A percentile compares a stretch with the other conserved stretches of the same genome.
phyloP scores from a whole-genome alignment of 768 basidiomycete genomes.

The Kondoa malvinella region DNA sequence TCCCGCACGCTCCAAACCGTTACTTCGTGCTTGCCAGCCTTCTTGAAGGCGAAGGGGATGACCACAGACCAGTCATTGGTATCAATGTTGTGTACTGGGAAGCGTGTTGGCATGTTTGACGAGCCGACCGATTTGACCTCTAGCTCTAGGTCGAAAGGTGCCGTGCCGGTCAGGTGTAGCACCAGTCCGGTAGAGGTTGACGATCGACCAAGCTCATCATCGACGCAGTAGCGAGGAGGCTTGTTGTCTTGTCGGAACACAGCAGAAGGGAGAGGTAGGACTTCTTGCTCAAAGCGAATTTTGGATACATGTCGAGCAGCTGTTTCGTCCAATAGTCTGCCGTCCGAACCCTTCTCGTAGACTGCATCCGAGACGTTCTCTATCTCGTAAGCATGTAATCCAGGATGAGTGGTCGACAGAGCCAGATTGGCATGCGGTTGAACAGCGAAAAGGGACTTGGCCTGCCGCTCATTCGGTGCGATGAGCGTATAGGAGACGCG shows the following conservation, averaged over 20 bases:
- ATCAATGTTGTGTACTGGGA: conserved; percentile 39
- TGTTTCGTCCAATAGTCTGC: conserved; percentile 12
- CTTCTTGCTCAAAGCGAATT: conserved; percentile 25
- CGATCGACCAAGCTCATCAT: conserved; percentile 18
- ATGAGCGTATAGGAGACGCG: conserved; percentile 18
- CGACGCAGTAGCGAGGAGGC: conserved; percentile 24
- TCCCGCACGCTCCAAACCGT: conserved; percentile 63
- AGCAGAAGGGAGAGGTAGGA: conserved; percentile 22
- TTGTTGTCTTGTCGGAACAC: conserved; percentile 12
- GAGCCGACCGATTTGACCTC: conserved; percentile 55
- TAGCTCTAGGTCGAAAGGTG: conserved; percentile 66
- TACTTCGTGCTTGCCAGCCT: conserved; percentile 65
- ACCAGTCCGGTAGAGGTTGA: conserved; percentile 37
- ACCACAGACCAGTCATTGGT: conserved; percentile 50
- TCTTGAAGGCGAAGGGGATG: conserved; percentile 53
- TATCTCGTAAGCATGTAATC: conserved; percentile 23
- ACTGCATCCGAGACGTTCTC: conserved; percentile 23
- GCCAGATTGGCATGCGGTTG: conserved; percentile 23
- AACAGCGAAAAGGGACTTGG: conserved; percentile 15
- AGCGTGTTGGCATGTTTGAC: conserved; percentile 46
- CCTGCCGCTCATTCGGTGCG: neutral
- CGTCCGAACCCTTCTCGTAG: conserved; percentile 15
- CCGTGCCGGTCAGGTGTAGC: conserved; percentile 58
- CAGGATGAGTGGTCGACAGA: conserved; percentile 21
- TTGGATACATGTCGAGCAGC: conserved; percentile 1